phyloP scores from a whole-genome alignment of 108 stramenopile genomes.

The Mayamaea pseudoterrestris region DNA sequence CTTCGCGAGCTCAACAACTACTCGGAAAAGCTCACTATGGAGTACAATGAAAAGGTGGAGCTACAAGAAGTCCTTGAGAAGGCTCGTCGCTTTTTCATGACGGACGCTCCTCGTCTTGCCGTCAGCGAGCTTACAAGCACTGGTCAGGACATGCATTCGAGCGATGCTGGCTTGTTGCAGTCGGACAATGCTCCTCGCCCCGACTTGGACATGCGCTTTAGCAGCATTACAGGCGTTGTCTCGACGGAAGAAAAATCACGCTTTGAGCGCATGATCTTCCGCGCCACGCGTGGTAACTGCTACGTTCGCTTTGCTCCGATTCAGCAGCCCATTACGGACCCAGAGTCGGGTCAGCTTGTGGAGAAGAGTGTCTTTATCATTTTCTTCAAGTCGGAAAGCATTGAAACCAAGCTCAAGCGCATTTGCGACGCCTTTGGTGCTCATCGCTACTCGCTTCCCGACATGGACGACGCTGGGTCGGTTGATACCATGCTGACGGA shows the following conservation, averaged over 20 bases:
- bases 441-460: constrained; percentile 88
- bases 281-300: constrained; percentile 93
- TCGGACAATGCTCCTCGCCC: constrained; percentile 41
- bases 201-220: constrained; percentile 92
- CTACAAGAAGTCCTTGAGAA: constrained; percentile 92
- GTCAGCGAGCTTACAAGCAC: constrained; percentile 42
- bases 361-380: constrained; percentile 95
- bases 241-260: constrained; percentile 79
- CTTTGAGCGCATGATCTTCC: constrained; percentile 97
- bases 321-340: constrained; percentile 84
- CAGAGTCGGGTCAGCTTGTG: constrained; percentile 55
- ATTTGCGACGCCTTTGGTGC: constrained; percentile 95
- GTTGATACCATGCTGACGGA: constrained; percentile 78
- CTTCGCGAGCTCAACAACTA: constrained; percentile 87
- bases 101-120: constrained; percentile 79
- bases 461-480: constrained; percentile 81
- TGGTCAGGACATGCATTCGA: constrained; percentile 10
- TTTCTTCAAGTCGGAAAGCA: constrained; percentile 90
- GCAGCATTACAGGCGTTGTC: constrained; percentile 90
- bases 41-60: constrained; percentile 97
- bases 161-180: constrained; percentile 35
- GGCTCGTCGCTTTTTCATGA: constrained; percentile 85
- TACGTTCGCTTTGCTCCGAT: constrained; percentile 92
- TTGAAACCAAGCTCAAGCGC: constrained; percentile 93
- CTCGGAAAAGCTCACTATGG: constrained; percentile 86